These are phyloP conservation scores for Heritiera littoralis DNA, from an alignment of 345 rosid genomes.

Conservation along the genomic window DNA sequence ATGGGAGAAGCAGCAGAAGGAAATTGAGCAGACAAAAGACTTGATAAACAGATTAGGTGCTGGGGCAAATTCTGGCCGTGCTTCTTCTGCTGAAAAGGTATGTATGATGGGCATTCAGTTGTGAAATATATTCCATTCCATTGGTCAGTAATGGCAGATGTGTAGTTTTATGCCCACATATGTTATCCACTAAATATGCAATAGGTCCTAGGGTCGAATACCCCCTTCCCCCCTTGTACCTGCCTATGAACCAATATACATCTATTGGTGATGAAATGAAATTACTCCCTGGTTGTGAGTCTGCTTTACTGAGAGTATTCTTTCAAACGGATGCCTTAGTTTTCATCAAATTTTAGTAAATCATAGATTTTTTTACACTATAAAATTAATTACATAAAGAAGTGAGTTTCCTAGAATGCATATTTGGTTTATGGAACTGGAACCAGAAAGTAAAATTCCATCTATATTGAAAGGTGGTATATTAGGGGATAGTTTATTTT, in stretches of 20 bases:
- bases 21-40: conserved; percentile 76
- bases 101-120: background rate
- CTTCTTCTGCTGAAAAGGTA: conserved; percentile 97
- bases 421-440: background rate
- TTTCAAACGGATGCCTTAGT: background rate
- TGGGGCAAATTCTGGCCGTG: conserved; percentile 89
- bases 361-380: background rate
- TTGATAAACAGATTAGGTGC: conserved; percentile 76
- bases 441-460: background rate
- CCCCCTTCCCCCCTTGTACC: too few relatives aligned
- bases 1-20: conserved; percentile 93
- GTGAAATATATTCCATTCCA: background rate
- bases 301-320: background rate
- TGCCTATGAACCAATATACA: background rate
- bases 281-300: background rate
- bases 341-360: background rate
- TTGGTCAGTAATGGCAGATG: conserved; percentile 1
- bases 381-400: background rate
- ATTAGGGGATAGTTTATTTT: background rate
- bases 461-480: background rate
- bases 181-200: background rate
- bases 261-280: background rate
- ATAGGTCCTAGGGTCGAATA: too few relatives aligned
- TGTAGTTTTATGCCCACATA: background rate
- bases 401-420: background rate